Percentiles rank a stretch among this genome's conserved stretches.
Conservation (phyloP, 441 rosid genomes). For the Erysimum cheiri region DNA sequence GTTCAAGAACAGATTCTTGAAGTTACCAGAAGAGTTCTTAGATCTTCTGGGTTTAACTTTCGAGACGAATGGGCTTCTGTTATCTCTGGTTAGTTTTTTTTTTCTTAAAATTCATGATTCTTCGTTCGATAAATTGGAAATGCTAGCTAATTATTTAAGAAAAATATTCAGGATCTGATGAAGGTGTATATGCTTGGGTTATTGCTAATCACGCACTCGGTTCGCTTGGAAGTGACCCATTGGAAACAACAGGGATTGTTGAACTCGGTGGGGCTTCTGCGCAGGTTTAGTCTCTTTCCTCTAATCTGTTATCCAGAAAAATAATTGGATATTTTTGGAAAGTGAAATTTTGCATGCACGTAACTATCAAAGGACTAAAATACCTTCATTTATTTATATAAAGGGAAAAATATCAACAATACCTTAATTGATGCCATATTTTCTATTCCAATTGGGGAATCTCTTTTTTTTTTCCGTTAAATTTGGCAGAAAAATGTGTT, state of each 20-base stretch:
- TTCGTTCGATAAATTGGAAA: neutral
- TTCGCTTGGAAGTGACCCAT: conserved; percentile 78
- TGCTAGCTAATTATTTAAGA: conserved; percentile 7
- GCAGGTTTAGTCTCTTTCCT: conserved; percentile 58
- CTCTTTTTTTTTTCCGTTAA: neutral
- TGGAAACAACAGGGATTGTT: conserved; percentile 74
- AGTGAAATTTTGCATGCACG: neutral
- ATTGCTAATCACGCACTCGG: conserved; percentile 79
- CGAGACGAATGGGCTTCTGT: conserved; percentile 74
- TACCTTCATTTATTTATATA: no score
- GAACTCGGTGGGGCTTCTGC: conserved; percentile 97
- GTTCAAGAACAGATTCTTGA: conserved; percentile 65
- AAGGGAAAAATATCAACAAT: no score
- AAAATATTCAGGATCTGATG: conserved; percentile 70
- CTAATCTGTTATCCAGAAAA: neutral
- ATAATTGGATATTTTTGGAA: neutral
- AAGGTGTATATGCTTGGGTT: conserved; percentile 92
- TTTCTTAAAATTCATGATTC: neutral
- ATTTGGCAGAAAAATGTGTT: neutral
- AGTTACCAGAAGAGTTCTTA: conserved; percentile 59
- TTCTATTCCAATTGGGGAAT: neutral
- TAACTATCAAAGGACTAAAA: neutral
- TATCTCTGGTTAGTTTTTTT: conserved; percentile 60
- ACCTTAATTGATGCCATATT: no score
- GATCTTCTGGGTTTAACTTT: conserved; percentile 69